Conservation (phyloP, 176 grass and related monocot genomes). For the Eleusine indica region DNA sequence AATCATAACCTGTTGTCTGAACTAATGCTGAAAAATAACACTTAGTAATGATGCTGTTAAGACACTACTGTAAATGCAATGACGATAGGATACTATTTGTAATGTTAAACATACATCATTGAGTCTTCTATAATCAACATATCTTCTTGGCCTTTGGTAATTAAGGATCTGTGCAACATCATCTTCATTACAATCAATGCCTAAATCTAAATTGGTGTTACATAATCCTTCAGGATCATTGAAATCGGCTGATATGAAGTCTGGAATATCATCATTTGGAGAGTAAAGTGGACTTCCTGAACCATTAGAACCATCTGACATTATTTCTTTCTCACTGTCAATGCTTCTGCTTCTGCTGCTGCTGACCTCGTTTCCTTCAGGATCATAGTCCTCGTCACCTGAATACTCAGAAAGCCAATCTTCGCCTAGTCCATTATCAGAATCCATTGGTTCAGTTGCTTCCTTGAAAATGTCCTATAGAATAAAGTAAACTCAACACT, state of each 20-base stretch:
- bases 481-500: slow-evolving; percentile 26
- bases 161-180: slow-evolving; percentile 52
- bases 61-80: slow-evolving; percentile 5
- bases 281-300: slow-evolving; percentile 68
- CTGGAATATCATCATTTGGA: slow-evolving; percentile 64
- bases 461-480: slow-evolving; percentile 92
- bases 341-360: slow-evolving; percentile 50
- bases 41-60: slow-evolving; percentile 12
- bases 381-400: slow-evolving; percentile 92
- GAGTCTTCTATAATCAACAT: slow-evolving; percentile 92
- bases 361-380: slow-evolving; percentile 62
- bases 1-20: neutral
- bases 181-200: slow-evolving; percentile 56
- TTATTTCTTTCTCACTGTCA: slow-evolving; percentile 52
- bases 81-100: slow-evolving; percentile 14
- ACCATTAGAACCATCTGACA: slow-evolving; percentile 62
- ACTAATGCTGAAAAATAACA: slow-evolving; percentile 31
- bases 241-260: slow-evolving; percentile 55
- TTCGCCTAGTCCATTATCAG: slow-evolving; percentile 52
- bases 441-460: slow-evolving; percentile 55
- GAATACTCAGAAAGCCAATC: slow-evolving; percentile 99
- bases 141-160: slow-evolving; percentile 57
- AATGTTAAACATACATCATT: slow-evolving; percentile 69
- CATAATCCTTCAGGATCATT: slow-evolving; percentile 46
- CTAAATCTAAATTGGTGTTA: slow-evolving; percentile 37